Conservation (phyloP, 257 asterid species). For the Solanum chilense region DNA sequence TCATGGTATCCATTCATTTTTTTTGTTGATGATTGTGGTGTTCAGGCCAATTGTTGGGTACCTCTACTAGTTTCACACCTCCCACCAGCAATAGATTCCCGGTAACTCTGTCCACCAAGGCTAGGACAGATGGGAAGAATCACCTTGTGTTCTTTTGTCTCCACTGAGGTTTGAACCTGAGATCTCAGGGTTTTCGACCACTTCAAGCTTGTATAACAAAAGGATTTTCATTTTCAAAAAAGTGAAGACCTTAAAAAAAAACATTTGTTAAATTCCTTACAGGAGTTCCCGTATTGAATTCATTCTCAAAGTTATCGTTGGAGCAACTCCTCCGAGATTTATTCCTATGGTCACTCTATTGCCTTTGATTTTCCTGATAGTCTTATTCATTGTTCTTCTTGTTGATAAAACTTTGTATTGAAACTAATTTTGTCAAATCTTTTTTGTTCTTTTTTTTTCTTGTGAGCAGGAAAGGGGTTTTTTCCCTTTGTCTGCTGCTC, state of each 20-base stretch:
- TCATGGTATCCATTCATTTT: background rate
- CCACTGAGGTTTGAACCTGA: background rate
- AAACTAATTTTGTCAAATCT: background rate
- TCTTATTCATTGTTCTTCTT: background rate
- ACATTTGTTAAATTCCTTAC: background rate
- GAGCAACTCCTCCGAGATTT: background rate
- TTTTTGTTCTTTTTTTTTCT: conserved; percentile 6
- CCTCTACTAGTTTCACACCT: background rate
- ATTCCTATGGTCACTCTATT: background rate
- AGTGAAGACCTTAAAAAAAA: background rate
- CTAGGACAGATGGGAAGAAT: background rate
- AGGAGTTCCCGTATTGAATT: background rate
- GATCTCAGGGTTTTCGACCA: background rate
- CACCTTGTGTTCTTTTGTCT: background rate
- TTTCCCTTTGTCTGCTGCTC: conserved; percentile 91
- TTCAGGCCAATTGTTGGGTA: background rate
- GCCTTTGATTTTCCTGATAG: background rate
- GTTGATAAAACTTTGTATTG: background rate
- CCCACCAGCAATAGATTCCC: background rate
- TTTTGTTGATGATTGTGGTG: background rate
- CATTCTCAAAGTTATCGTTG: background rate
- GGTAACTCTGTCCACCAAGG: background rate
- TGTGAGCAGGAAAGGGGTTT: conserved; percentile 85
- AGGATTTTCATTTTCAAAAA: background rate
- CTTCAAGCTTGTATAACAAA: background rate